Evolutionary conservation across 345 rosid species (phyloP).

Genomic region (Arabidopsis suecica): DNA sequence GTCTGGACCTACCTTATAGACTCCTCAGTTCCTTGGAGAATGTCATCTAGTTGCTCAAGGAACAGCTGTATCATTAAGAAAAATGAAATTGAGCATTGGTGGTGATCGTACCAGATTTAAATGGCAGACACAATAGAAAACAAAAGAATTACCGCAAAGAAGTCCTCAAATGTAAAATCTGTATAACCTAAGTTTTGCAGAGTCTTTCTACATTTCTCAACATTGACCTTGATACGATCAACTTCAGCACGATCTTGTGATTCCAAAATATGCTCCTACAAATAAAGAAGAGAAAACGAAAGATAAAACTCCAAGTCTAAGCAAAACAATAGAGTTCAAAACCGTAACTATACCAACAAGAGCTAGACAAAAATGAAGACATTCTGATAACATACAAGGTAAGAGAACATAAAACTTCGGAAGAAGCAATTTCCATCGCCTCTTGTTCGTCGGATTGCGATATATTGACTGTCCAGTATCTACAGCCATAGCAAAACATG

Average conservation of each 20-base stretch:
- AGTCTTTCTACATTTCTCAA: conserved; percentile 90
- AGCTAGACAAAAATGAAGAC: not conserved
- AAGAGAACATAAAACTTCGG: conserved; percentile 93
- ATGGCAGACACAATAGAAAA: conserved; percentile 1
- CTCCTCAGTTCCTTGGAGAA: conserved; percentile 79
- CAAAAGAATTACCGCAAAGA: conserved; percentile 69
- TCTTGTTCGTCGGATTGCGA: conserved; percentile 82
- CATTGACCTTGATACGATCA: conserved; percentile 75
- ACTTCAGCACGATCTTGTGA: conserved; percentile 86
- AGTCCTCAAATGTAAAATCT: conserved; percentile 97
- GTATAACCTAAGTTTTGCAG: conserved; percentile 91
- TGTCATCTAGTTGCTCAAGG: conserved; percentile 86
- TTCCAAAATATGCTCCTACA: conserved; percentile 82
- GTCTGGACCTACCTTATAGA: conserved; percentile 63
- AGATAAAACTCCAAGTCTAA: conserved; percentile 22
- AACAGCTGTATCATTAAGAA: conserved; percentile 67
- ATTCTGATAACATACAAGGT: conserved; percentile 68
- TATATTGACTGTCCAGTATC: conserved; percentile 75
- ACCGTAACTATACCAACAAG: not conserved
- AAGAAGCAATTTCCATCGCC: conserved; percentile 99
- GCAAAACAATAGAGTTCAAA: conserved; percentile 17
- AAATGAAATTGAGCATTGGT: not conserved
- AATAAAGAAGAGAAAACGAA: conserved; percentile 25
- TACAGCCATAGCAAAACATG: conserved; percentile 40
- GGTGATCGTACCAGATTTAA: conserved; percentile 3